Base-by-base conservation (phyloP, 2,329 filamentous ascomycete genomes). In the Cytospora schulzeri region DNA sequence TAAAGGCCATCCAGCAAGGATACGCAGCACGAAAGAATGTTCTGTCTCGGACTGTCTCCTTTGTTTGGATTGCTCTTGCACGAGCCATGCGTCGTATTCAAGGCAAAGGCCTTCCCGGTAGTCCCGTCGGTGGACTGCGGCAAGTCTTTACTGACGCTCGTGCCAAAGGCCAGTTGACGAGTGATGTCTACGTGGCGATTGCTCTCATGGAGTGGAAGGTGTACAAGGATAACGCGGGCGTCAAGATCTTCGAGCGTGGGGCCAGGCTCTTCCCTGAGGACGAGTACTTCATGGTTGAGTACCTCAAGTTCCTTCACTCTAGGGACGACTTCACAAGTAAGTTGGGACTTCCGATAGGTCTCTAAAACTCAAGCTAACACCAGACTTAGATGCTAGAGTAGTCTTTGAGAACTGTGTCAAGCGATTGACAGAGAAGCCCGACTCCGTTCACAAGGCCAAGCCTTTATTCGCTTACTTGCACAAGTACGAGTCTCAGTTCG, bases 341-440 rank as follows among this genome's bases (percentile, higher is more conserved):
- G 91, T 62, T 51, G 26, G n/a, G 19, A 14, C 17, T n/a, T 26
- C 26, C 24, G 9, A 26, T 51, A 6, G 1, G 51, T 17, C 3
- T n/a, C 1, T 1, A 12, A 9, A 24, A 24, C 17, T 54, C 14
- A 24, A 51, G 17, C 8, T 51, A 52, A 55, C 53, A n/a, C 71
- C 75, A 55, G 24, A 24, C 38, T 38, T 70, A 93, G 93, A 99
- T 83, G 95, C 95, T 38, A 88, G 95, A 69, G 93, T 95, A 12
- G 93, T 97, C 2, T 99, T 99, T 72, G 95, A 98, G 75, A 97
- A 93, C 19, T 93, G 93, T 19, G 91, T 97, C 66, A 91, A 90
- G 73, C 89, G 89, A 67, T 84, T 98, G 52, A 86, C 90, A 9
- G 84, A 90, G 28, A 95, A 93, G 69, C 87, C 91, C 0, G 91